These are phyloP conservation scores for Calocera cornea DNA, from an alignment of 768 basidiomycete genomes.

Conservation along the genomic window DNA sequence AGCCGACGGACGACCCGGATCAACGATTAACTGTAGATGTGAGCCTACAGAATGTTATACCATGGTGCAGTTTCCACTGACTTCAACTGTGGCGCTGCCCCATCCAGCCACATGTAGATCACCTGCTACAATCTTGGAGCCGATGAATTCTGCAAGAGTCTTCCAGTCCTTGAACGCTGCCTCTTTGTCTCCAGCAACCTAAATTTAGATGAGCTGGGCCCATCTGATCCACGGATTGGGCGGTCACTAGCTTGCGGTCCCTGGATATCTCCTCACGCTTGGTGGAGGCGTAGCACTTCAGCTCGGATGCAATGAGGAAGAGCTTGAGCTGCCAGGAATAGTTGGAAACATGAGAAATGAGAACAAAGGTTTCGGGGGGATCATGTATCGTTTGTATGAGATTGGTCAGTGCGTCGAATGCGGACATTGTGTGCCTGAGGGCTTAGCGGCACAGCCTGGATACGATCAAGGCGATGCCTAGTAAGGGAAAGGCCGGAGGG, in stretches of 20 bases:
- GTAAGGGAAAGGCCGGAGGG: background rate
- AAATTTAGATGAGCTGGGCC: background rate
- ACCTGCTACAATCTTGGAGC: background rate
- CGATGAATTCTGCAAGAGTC: background rate
- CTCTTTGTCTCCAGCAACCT: conserved; percentile 3
- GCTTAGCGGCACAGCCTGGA: background rate
- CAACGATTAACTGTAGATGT: background rate
- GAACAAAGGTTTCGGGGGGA: conserved; percentile 1
- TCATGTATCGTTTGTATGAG: conserved; percentile 2
- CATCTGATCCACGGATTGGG: background rate
- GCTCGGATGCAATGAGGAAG: background rate
- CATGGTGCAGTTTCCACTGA: background rate
- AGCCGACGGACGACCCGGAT: background rate
- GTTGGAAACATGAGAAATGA: background rate
- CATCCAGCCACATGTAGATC: background rate
- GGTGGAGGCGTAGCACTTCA: background rate
- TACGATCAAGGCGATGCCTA: conserved; percentile 1
- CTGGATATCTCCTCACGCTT: background rate
- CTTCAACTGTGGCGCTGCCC: background rate
- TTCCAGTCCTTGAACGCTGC: conserved; percentile 2
- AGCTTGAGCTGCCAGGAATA: conserved; percentile 3
- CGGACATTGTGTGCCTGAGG: background rate
- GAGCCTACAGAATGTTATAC: background rate
- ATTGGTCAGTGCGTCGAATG: background rate
- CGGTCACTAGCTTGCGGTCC: background rate